Percentiles rank a stretch among this genome's conserved stretches.
phyloP scores from a whole-genome alignment of 2,329 filamentous ascomycete species.

The Sporothrix euskadiensis region DNA sequence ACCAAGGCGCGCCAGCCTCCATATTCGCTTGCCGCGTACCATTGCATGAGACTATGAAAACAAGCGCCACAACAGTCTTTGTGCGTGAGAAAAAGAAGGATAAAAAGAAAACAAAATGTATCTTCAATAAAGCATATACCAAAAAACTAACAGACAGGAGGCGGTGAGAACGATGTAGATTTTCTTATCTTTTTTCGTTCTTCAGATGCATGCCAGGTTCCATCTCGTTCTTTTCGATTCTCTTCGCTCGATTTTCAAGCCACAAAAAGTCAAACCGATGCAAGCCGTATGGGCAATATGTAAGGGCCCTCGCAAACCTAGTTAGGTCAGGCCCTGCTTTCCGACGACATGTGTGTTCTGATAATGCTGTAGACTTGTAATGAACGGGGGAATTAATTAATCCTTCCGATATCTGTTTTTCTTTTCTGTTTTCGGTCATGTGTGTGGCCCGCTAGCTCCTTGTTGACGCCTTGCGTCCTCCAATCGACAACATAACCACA shows the following conservation, averaged over 20 bases:
- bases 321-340: neutral
- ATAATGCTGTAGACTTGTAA: neutral
- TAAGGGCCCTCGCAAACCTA: neutral
- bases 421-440: neutral
- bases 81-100: neutral
- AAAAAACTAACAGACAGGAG: neutral
- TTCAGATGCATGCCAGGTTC: neutral
- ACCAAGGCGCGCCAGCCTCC: neutral
- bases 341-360: neutral
- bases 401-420: too few relatives aligned
- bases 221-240: neutral
- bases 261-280: constrained; percentile 1
- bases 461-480: neutral
- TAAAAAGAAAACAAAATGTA: neutral
- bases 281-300: neutral
- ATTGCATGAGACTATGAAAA: constrained; percentile 22
- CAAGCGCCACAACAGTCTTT: neutral
- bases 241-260: constrained; percentile 15
- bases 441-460: neutral
- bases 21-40: constrained; percentile 22
- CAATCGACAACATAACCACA: neutral
- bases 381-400: neutral
- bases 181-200: neutral
- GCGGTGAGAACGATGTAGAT: neutral
- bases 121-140: neutral